A percentile compares a stretch with the other conserved stretches of the same genome.
Conservation (phyloP, 768 basidiomycete species). For the Lentinula guzmanii region DNA sequence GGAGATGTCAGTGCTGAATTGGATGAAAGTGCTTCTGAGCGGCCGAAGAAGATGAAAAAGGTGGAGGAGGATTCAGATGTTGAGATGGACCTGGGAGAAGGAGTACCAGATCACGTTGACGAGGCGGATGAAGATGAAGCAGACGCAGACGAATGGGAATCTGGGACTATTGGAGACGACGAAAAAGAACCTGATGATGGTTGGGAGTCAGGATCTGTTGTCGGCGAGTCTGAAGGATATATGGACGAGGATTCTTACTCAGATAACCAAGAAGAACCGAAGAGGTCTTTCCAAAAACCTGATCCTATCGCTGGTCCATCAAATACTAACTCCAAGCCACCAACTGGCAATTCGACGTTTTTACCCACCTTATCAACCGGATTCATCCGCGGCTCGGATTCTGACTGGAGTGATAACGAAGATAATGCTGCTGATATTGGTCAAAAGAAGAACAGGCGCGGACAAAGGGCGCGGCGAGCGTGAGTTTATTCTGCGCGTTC, state of each 20-base stretch:
- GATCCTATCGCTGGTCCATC: conserved; percentile 14
- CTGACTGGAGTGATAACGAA: conserved; percentile 70
- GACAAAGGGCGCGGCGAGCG: conserved; percentile 92
- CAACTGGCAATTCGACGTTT: conserved; percentile 52
- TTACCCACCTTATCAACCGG: conserved; percentile 86
- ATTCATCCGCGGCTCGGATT: conserved; percentile 75
- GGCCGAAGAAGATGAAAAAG: conserved; percentile 21
- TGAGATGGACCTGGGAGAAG: conserved; percentile 15
- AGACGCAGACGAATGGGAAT: conserved; percentile 29
- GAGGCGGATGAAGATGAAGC: conserved; percentile 17
- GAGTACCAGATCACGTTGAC: conserved; percentile 13
- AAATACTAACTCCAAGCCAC: conserved; percentile 15
- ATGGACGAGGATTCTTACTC: conserved; percentile 13
- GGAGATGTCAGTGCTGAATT: conserved; percentile 12
- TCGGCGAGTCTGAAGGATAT: conserved; percentile 14
- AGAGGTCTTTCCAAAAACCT: conserved; percentile 15
- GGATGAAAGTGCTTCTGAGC: conserved; percentile 8
- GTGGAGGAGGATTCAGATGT: conserved; percentile 5
- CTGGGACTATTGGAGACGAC: conserved; percentile 27
- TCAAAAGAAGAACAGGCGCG: conserved; percentile 80
- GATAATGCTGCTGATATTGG: conserved; percentile 41
- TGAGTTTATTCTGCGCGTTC: conserved; percentile 39
- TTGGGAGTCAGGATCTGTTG: conserved; percentile 51
- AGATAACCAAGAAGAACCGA: conserved; percentile 26
- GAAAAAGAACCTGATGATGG: conserved; percentile 26